Percentiles rank a stretch among this genome's conserved stretches.
Evolutionary conservation across 805 yeast species (phyloP).

Genomic region (Nakazawaea ernobii): DNA sequence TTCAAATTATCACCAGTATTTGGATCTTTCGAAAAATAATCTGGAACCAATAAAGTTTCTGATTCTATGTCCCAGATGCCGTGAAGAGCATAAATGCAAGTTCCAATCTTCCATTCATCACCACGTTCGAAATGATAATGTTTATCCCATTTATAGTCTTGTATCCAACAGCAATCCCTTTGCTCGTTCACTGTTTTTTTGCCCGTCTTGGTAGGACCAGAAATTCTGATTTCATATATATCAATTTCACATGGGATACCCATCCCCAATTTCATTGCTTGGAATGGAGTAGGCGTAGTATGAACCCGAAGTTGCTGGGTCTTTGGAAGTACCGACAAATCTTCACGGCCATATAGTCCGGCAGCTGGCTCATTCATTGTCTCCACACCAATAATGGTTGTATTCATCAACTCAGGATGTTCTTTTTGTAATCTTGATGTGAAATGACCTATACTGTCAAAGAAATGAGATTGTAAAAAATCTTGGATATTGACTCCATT

Average conservation of each 20-base stretch:
- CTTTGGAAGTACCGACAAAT: slow-evolving; percentile 50
- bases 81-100: slow-evolving; percentile 76
- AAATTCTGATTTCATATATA: slow-evolving; percentile 58
- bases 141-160: slow-evolving; percentile 46
- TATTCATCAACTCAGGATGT: slow-evolving; percentile 43
- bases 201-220: slow-evolving; percentile 73
- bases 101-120: slow-evolving; percentile 61
- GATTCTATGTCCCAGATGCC: slow-evolving; percentile 63
- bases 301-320: slow-evolving; percentile 67
- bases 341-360: slow-evolving; percentile 63
- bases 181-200: slow-evolving; percentile 54
- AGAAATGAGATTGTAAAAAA: slow-evolving; percentile 61
- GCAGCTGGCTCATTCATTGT: slow-evolving; percentile 79
- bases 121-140: slow-evolving; percentile 69
- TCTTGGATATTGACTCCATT: slow-evolving; percentile 75
- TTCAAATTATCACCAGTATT: slow-evolving; percentile 34
- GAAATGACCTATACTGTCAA: slow-evolving; percentile 45
- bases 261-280: slow-evolving; percentile 70
- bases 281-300: slow-evolving; percentile 77
- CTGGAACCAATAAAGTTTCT: slow-evolving; percentile 36
- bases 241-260: slow-evolving; percentile 70
- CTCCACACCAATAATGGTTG: slow-evolving; percentile 73
- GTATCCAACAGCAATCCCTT: slow-evolving; percentile 67
- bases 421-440: slow-evolving; percentile 31
- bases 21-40: slow-evolving; percentile 44